Percentiles rank a stretch among this genome's conserved stretches.
Conservation (phyloP, 2,329 filamentous ascomycete species). For the Stemphylium beticola region DNA sequence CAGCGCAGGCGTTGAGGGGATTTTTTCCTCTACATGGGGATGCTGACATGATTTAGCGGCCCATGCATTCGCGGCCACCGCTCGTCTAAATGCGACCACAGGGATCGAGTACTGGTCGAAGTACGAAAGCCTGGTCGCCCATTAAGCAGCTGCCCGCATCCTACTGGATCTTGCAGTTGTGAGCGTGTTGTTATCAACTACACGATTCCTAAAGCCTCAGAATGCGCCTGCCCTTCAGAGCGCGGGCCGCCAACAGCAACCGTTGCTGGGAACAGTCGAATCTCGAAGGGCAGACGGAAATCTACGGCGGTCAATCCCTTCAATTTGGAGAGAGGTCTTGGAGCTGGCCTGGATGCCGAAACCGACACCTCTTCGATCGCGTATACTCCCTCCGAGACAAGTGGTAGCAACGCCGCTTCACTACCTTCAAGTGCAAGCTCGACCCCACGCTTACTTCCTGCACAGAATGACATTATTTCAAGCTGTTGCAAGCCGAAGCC, state of each 20-base stretch:
- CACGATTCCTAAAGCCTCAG: conserved; percentile 51
- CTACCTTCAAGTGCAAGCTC: conserved; percentile 47
- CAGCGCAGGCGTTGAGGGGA: background rate
- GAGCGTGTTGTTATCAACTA: conserved; percentile 63
- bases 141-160: conserved; percentile 72
- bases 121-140: conserved; percentile 76
- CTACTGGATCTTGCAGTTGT: conserved; percentile 67
- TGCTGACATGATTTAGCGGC: conserved; percentile 58
- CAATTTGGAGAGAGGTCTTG: conserved; percentile 44
- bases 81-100: conserved; percentile 75
- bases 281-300: conserved; percentile 44
- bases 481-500: conserved; percentile 44
- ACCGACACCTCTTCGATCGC: conserved; percentile 43
- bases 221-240: conserved; percentile 47
- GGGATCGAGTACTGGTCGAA: conserved; percentile 71
- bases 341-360: conserved; percentile 38
- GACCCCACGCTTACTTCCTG: conserved; percentile 42
- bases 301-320: conserved; percentile 36
- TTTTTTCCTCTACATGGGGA: conserved; percentile 1
- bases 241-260: conserved; percentile 29
- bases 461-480: conserved; percentile 34
- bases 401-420: conserved; percentile 42
- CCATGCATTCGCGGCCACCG: conserved; percentile 78
- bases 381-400: conserved; percentile 42
- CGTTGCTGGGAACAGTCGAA: conserved; percentile 33